Evolutionary conservation across 2,329 filamentous ascomycete genomes (phyloP).

Genomic region (Aspergillus viridinutans): DNA sequence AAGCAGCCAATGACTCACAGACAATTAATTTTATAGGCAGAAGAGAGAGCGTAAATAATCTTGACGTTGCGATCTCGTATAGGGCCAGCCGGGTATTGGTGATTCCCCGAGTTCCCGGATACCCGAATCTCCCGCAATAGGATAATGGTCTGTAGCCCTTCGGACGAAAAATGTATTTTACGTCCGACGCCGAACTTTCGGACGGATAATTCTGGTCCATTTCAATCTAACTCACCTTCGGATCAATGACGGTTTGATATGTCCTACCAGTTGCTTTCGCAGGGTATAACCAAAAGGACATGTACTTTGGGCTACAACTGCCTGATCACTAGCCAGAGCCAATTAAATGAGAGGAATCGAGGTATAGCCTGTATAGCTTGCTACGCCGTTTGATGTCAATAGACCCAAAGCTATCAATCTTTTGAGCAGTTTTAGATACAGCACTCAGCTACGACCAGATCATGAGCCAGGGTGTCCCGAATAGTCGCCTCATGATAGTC

Average conservation of each 20-base stretch:
- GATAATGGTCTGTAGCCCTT: background rate
- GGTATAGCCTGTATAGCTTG: no score
- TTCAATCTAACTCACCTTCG: background rate
- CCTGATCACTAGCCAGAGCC: no score
- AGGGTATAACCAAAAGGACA: no score
- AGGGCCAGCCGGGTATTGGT: background rate
- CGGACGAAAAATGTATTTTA: background rate
- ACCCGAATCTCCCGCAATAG: background rate
- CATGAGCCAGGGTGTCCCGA: background rate
- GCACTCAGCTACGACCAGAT: background rate
- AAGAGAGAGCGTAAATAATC: background rate
- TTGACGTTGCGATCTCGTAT: background rate
- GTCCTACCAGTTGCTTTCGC: background rate
- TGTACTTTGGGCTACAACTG: no score
- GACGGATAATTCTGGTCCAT: background rate
- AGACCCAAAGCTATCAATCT: background rate
- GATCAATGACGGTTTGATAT: background rate
- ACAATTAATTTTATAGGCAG: background rate
- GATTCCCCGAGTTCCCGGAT: background rate
- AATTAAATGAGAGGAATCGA: background rate
- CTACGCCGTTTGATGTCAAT: background rate
- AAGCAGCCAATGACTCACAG: background rate
- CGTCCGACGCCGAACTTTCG: background rate
- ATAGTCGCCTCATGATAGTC: background rate
- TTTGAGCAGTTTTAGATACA: background rate